phyloP scores from a whole-genome alignment of 805 yeast species.

The Metschnikowia kunwiensis region DNA sequence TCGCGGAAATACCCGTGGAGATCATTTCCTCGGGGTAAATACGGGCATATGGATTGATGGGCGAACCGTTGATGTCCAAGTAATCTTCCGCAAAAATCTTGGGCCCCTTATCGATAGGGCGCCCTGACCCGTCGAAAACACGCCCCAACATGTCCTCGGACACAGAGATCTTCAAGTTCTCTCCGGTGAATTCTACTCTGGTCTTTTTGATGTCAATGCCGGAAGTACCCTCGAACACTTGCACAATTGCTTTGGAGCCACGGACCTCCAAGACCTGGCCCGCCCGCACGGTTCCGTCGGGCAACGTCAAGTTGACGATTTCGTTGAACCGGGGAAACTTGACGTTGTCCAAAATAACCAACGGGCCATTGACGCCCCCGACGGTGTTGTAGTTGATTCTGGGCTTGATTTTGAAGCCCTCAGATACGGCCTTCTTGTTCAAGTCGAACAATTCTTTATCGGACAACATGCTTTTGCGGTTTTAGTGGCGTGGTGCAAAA shows the following conservation, averaged over 20 bases:
- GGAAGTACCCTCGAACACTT: slow-evolving; percentile 98
- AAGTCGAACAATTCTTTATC: slow-evolving; percentile 57
- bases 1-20: slow-evolving; percentile 97
- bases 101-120: slow-evolving; percentile 98
- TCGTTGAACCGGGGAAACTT: slow-evolving; percentile 77
- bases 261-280: slow-evolving; percentile 98
- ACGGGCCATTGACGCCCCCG: slow-evolving; percentile 97
- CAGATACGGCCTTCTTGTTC: slow-evolving; percentile 88
- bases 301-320: slow-evolving; percentile 93
- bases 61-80: slow-evolving; percentile 97
- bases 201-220: slow-evolving; percentile 99
- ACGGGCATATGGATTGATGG: slow-evolving; percentile 97
- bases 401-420: slow-evolving; percentile 89
- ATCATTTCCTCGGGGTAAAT: slow-evolving; percentile 99
- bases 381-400: slow-evolving; percentile 93
- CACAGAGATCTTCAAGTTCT: slow-evolving; percentile 88
- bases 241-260: slow-evolving; percentile 96
- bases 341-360: slow-evolving; percentile 63
- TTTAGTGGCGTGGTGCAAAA: no score
- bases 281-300: slow-evolving; percentile 91
- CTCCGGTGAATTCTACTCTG: slow-evolving; percentile 94
- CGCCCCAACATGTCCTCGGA: slow-evolving; percentile 97
- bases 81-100: slow-evolving; percentile 98
- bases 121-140: slow-evolving; percentile 97
- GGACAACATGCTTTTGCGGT: slow-evolving; percentile 29